These are phyloP conservation scores for Boletellus sp. DNA, from an alignment of 768 basidiomycete genomes.

Conservation along the genomic window DNA sequence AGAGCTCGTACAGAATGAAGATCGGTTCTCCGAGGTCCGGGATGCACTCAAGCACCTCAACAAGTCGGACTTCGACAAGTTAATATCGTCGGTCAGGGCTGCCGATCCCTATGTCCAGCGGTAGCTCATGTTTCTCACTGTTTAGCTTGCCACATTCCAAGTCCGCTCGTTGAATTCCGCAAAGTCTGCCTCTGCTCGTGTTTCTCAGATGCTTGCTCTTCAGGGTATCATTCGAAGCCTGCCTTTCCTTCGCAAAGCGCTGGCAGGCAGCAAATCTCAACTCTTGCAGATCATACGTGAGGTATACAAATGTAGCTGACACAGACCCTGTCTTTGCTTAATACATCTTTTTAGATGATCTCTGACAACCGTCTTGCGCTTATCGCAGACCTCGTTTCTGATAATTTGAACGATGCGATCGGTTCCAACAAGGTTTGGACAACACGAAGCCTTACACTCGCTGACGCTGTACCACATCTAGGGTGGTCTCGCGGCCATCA, in stretches of 20 bases:
- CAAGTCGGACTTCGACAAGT: constrained; percentile 84
- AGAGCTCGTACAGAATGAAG: constrained; percentile 79
- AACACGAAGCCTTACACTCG: not conserved
- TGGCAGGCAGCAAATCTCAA: constrained; percentile 54
- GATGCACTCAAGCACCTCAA: constrained; percentile 68
- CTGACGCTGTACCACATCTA: constrained; percentile 22
- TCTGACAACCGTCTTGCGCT: constrained; percentile 64
- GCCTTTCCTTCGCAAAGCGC: constrained; percentile 57
- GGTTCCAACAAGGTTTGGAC: constrained; percentile 53
- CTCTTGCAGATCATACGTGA: constrained; percentile 61
- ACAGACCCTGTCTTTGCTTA: not conserved
- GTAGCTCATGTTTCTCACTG: not conserved
- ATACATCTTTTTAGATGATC: constrained; percentile 50
- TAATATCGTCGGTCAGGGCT: constrained; percentile 60
- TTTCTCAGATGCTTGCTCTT: constrained; percentile 77
- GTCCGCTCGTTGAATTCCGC: constrained; percentile 48
- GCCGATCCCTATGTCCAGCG: not conserved
- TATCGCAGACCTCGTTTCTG: constrained; percentile 57
- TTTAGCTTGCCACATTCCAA: constrained; percentile 67
- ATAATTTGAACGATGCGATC: constrained; percentile 71
- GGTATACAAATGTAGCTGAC: constrained; percentile 33
- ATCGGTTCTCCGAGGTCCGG: constrained; percentile 63
- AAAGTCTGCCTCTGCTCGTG: constrained; percentile 63
- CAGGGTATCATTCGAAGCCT: constrained; percentile 68
- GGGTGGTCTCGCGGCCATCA: constrained; percentile 72